Percentiles rank a stretch among this genome's conserved stretches.
Evolutionary conservation across 179 eudicot genomes (phyloP).

Genomic region (Spinacia oleracea): DNA sequence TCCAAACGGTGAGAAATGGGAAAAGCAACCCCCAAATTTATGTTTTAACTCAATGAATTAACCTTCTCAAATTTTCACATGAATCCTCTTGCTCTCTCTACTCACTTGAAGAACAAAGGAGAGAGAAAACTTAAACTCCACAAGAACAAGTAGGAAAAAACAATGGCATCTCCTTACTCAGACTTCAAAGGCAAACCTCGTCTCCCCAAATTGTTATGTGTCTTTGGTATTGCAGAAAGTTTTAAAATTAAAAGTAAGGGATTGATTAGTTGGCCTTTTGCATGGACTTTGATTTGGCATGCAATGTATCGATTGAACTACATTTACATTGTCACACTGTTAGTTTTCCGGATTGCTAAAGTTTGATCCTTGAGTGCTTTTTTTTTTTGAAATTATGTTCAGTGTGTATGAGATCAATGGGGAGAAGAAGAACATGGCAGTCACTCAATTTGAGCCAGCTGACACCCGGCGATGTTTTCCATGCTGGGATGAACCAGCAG

Average conservation of each 20-base stretch:
- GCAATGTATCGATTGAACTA: background rate
- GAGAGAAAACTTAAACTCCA: too few species aligned
- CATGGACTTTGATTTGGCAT: background rate
- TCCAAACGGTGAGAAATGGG: too few species aligned
- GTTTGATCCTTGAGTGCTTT: background rate
- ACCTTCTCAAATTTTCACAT: too few species aligned
- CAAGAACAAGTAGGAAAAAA: background rate
- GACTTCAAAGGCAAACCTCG: constrained; percentile 36
- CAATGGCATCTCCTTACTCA: too few species aligned
- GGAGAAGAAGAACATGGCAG: constrained; percentile 97
- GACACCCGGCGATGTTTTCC: constrained; percentile 99
- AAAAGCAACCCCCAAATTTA: too few species aligned
- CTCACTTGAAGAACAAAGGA: too few species aligned
- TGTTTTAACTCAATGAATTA: too few species aligned
- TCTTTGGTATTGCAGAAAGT: background rate
- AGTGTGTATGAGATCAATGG: constrained; percentile 83
- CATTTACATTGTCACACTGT: background rate
- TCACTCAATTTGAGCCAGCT: constrained; percentile 97
- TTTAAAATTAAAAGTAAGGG: background rate
- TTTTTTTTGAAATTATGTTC: constrained; percentile 6
- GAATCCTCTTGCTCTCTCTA: too few species aligned
- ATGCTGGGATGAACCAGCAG: constrained; percentile 99
- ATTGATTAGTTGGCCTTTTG: background rate
- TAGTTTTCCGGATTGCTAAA: background rate
- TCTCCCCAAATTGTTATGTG: constrained; percentile 50